Evolutionary conservation across 129 eudicot genomes (phyloP), one percentile per base, ranked within the genome.

Genomic region (Sambucus nigra): DNA sequence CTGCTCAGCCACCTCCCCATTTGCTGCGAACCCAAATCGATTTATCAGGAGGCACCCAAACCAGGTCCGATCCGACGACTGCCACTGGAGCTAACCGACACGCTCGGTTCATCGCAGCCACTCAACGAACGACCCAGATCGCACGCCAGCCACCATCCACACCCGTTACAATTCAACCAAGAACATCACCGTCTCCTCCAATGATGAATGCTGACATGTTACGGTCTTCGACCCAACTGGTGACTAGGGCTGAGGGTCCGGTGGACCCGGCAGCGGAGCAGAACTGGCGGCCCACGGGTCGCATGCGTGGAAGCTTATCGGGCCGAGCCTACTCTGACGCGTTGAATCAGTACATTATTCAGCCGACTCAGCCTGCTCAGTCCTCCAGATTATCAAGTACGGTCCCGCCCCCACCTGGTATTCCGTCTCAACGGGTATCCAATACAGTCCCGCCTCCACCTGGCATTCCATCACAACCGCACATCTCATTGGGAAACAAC

Each of bases 231-330:
- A 51, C 38, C 1, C 16, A 14, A n/a, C 19, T 83, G 55, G 57
- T 62, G 31, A 26, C 75, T 0, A 73, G 74, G 42, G 32, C 70
- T 0, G 74, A 69, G 57, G 57, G 32, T 29, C 11, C 45, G 2
- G 59, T 47, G 5, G 69, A 76, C 55, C 13, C 63, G 29, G 25
- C 79, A 25, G 60, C 67, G 21, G 92, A 81, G 24, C 75, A 70
- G 25, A 76, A 75, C 65, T 79, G 93, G 96, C 63, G 85, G 69
- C 96, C 88, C 45, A 55, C 70, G 2, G 88, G 94, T 7, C 84
- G 88, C 5, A 87, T 87, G 96, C 65, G 96, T 53, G 96, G 96
- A 49, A 75, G 82, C 58, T 70, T 87, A 16, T 67, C 82, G 1
- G 94, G 96, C 22, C 63, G 53, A 59, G 82, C 86, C 15, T 77